A percentile compares a stretch with the other conserved stretches of the same genome.
These are phyloP conservation scores for Fusarium sp. DNA, from an alignment of 2,329 filamentous ascomycete species.

Conservation along the genomic window DNA sequence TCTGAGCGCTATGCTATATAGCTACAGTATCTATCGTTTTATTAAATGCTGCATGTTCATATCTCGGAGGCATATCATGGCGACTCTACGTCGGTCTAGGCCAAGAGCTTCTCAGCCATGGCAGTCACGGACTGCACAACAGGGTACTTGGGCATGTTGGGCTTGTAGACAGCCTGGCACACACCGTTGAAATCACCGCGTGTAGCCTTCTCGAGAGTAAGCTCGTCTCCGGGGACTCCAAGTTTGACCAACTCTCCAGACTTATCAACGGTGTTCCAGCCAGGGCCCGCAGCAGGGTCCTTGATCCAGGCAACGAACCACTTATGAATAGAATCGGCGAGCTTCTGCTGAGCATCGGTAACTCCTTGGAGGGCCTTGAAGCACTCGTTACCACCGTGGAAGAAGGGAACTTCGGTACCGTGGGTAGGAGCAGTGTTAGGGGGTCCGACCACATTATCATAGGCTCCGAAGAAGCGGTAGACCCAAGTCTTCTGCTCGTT, in stretches of 20 bases:
- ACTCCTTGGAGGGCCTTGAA: slow-evolving; percentile 52
- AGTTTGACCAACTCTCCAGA: slow-evolving; percentile 37
- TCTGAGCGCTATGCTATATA: not conserved
- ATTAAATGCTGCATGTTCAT: slow-evolving; percentile 5
- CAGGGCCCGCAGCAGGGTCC: slow-evolving; percentile 56
- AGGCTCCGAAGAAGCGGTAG: slow-evolving; percentile 59
- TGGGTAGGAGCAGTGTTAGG: slow-evolving; percentile 44
- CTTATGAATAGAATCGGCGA: slow-evolving; percentile 57
- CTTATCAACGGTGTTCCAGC: slow-evolving; percentile 52
- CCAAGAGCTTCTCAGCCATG: slow-evolving; percentile 9
- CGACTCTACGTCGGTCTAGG: not conserved
- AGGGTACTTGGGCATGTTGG: slow-evolving; percentile 28
- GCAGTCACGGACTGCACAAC: slow-evolving; percentile 21
- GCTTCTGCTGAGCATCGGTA: slow-evolving; percentile 54
- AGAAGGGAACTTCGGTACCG: slow-evolving; percentile 57
- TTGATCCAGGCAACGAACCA: slow-evolving; percentile 61
- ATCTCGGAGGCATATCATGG: slow-evolving; percentile 22
- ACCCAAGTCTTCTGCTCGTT: slow-evolving; percentile 55
- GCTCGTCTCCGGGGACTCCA: slow-evolving; percentile 41
- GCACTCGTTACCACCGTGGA: slow-evolving; percentile 59
- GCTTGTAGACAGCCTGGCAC: slow-evolving; percentile 37
- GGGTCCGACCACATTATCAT: slow-evolving; percentile 55
- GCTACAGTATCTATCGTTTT: slow-evolving; percentile 8
- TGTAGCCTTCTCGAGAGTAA: slow-evolving; percentile 17
- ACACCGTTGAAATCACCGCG: slow-evolving; percentile 34